Evolutionary conservation across 306 rosid genomes (phyloP).

Genomic region (Castanea crenata): DNA sequence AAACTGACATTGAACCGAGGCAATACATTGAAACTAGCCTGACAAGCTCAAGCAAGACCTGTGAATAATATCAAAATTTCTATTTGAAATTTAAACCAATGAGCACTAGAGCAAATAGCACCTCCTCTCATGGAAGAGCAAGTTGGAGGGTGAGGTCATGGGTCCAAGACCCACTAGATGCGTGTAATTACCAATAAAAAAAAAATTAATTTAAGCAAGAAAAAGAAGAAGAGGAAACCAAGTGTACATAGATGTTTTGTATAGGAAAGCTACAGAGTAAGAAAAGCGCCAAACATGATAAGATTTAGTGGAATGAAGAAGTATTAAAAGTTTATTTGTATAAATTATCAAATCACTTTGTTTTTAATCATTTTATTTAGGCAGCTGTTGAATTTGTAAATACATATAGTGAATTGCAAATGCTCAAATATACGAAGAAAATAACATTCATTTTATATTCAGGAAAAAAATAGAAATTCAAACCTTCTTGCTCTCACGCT

Average conservation of each 20-base stretch:
- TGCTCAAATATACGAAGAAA: neutral
- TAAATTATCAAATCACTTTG: neutral
- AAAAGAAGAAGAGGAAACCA: neutral
- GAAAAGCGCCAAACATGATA: neutral
- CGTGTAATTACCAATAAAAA: too few relatives aligned
- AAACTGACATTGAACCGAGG: too few relatives aligned
- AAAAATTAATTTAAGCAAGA: neutral
- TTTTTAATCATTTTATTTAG: neutral
- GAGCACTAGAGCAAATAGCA: too few relatives aligned
- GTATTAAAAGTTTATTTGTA: neutral
- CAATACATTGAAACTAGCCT: too few relatives aligned
- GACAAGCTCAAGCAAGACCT: too few relatives aligned
- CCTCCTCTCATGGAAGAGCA: too few relatives aligned
- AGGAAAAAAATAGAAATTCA: conserved; percentile 11
- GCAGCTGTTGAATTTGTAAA: neutral
- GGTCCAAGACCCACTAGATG: too few relatives aligned
- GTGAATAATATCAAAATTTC: too few relatives aligned
- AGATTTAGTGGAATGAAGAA: neutral
- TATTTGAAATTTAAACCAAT: too few relatives aligned
- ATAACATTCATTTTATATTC: conserved; percentile 1
- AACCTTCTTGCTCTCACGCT: conserved; percentile 61
- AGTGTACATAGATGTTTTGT: neutral
- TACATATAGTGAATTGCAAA: neutral
- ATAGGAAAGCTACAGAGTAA: neutral
- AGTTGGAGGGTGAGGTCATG: too few relatives aligned